These are phyloP conservation scores for Carpinus fangiana DNA, from an alignment of 306 rosid species.

Conservation along the genomic window DNA sequence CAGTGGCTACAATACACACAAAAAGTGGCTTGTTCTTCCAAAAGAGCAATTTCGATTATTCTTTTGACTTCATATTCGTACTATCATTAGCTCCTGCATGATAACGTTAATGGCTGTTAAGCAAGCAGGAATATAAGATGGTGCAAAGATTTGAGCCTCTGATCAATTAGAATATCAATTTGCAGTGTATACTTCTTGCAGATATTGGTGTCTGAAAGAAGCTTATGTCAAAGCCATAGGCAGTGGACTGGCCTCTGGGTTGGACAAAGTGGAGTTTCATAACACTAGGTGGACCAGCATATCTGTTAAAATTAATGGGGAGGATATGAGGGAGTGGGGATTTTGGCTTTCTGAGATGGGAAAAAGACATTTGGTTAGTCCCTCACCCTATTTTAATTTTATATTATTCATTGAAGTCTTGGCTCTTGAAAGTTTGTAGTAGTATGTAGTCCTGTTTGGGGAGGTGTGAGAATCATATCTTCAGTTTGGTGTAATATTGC, in stretches of 20 bases:
- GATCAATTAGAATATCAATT: not conserved
- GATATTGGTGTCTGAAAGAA: constrained; percentile 92
- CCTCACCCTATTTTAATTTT: not conserved
- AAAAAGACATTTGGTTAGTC: constrained; percentile 64
- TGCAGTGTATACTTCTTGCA: constrained; percentile 35
- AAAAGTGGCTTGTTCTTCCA: not conserved
- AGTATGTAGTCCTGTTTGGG: not conserved
- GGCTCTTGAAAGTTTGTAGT: not conserved
- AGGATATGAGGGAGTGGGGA: constrained; percentile 60
- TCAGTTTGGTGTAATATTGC: not conserved
- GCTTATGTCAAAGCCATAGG: constrained; percentile 89
- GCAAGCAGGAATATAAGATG: not conserved
- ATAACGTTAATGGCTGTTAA: not conserved
- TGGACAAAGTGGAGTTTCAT: constrained; percentile 74
- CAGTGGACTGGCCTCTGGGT: constrained; percentile 60
- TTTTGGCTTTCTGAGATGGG: constrained; percentile 74
- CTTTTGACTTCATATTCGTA: constrained; percentile 3
- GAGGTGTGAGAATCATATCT: not conserved
- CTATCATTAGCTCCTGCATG: not conserved
- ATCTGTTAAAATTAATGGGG: constrained; percentile 51
- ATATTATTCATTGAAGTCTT: not conserved
- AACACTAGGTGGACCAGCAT: constrained; percentile 62
- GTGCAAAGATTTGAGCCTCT: not conserved
- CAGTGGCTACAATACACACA: no score
- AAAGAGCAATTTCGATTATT: not conserved